Base-by-base conservation (phyloP, 345 rosid genomes). In the Turritis glabra region DNA sequence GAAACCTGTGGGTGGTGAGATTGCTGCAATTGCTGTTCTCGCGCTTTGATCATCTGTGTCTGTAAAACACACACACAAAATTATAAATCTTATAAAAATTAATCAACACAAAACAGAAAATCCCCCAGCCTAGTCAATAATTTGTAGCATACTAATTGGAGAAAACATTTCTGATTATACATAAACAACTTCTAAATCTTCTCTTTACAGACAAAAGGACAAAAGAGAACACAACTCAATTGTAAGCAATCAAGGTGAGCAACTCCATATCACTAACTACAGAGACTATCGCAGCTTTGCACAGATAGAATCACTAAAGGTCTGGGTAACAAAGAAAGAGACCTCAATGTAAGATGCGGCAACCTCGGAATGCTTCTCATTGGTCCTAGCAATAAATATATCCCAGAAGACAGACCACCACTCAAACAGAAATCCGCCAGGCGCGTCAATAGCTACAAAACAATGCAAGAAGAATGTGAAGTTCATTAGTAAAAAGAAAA, bases 321-420 rank as follows among this genome's bases (percentile, higher is more conserved):
- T 60, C 35, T 22, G 48, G 19, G 60, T 60, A 48, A 27, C 55
- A 54, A 27, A 10, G 64, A 67, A 41, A 63, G 69, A 43, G 69
- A 95, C 99, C 99, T 95, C 97, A 5, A 95, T 95, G 65, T 92
- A 95, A 13, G 99, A 95, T 30, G 99, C 93, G 19, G 97, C 99
- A 83, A 92, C 97, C 76, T 95, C 99, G 7, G 97, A 95, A 75
- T 95, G 99, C 85, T 95, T 95, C 79, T 92, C 97, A 73, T 95
- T 95, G 27, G 97, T 95, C 81, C 97, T 90, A 25, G 99, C 99
- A 79, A 95, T 95, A 69, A 95, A 95, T 69, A 95, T 95, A 80
- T 95, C 99, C 99, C 99, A 95, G 79, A 95, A 95, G 52, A 95
- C 99, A 8, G 99, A 95, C 99, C 99, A 95, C 99, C 99, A 95